A percentile compares a stretch with the other conserved stretches of the same genome.
phyloP scores from a whole-genome alignment of 495 filamentous ascomycete species.

The Elasticomyces elasticus region DNA sequence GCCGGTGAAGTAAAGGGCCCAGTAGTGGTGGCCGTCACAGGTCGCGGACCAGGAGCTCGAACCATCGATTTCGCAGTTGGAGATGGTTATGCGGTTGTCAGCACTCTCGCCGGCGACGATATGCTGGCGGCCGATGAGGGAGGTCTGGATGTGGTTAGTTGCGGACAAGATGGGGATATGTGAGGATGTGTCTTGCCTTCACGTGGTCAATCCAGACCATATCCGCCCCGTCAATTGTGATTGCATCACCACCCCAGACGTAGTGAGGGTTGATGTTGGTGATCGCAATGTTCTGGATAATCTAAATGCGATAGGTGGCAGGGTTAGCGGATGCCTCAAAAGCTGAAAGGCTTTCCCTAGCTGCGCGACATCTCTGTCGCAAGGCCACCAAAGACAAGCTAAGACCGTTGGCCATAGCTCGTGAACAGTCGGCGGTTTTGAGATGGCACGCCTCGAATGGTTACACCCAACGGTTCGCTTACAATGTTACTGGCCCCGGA shows the following conservation, averaged over 20 bases:
- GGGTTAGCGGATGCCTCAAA: too few relatives aligned
- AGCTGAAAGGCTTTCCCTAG: too few relatives aligned
- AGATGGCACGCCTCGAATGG: too few relatives aligned
- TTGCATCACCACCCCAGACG: slow-evolving; percentile 43
- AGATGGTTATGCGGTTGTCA: slow-evolving; percentile 35
- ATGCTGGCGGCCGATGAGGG: slow-evolving; percentile 39
- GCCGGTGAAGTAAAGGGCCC: slow-evolving; percentile 41
- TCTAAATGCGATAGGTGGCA: too few relatives aligned
- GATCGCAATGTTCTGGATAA: slow-evolving; percentile 43
- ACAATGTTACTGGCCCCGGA: slow-evolving; percentile 36
- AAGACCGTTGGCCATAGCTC: too few relatives aligned
- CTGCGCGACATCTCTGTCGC: too few relatives aligned
- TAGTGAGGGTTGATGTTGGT: slow-evolving; percentile 42
- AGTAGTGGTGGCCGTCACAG: slow-evolving; percentile 48
- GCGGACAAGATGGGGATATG: too few relatives aligned
- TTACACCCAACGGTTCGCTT: too few relatives aligned
- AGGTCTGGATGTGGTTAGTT: slow-evolving; percentile 23
- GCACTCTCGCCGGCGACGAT: slow-evolving; percentile 31
- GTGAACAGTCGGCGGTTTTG: too few relatives aligned
- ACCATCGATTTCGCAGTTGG: slow-evolving; percentile 41
- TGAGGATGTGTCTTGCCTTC: too few relatives aligned
- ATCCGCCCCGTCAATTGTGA: slow-evolving; percentile 37
- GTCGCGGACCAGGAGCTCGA: slow-evolving; percentile 40
- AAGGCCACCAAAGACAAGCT: too few relatives aligned
- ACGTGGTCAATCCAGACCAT: slow-evolving; percentile 40